Evolutionary conservation across 768 basidiomycete genomes (phyloP), one percentile per base, ranked within the genome.

Genomic region (Lactarius tabidus): DNA sequence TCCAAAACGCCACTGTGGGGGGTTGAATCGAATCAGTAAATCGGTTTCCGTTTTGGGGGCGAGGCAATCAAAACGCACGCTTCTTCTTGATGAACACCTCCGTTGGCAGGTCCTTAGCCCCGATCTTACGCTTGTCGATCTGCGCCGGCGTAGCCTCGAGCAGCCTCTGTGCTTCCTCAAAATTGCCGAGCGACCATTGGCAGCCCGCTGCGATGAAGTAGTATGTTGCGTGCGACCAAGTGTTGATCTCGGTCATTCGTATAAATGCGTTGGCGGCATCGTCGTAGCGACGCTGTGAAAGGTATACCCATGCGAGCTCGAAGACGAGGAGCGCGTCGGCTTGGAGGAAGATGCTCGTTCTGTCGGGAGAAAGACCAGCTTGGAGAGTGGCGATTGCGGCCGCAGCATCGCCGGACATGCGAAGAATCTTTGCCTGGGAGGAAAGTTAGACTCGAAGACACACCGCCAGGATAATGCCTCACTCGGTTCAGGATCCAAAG

Each of bases 1-100:
- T 83, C 74, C 90, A 92, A 70, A 90, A 91, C 1, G 80, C 81
- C 71, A 93, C 91, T 93, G 68, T 14, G 64, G 20, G 29, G 6
- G n/a, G n/a, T n/a, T n/a, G n/a, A n/a, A n/a, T n/a, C 36, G 26
- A 60, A 48, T 58, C 45, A 65, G 29, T 3, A 18, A 53, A 15
- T 33, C 4, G 7, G 15, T 4, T 12, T 45, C 29, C n/a, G n/a
- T n/a, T n/a, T n/a, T n/a, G n/a, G 14, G 3, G 12, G 14, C 8
- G 31, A 35, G n/a, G 10, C 28, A 35, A 31, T 26, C 10, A 26
- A 53, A 36, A 75, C 86, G 10, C 58, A 91, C 91, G 43, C 74
- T 88, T 90, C 78, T 89, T 90, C 77, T 86, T 84, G 60, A 92
- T 89, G 62, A 87, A 85, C 3, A 86, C 84, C 69, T 93, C 91